A percentile compares a stretch with the other conserved stretches of the same genome.
These are phyloP conservation scores for Carex parvula DNA, from an alignment of 176 grass and related monocot species.

Conservation along the genomic window DNA sequence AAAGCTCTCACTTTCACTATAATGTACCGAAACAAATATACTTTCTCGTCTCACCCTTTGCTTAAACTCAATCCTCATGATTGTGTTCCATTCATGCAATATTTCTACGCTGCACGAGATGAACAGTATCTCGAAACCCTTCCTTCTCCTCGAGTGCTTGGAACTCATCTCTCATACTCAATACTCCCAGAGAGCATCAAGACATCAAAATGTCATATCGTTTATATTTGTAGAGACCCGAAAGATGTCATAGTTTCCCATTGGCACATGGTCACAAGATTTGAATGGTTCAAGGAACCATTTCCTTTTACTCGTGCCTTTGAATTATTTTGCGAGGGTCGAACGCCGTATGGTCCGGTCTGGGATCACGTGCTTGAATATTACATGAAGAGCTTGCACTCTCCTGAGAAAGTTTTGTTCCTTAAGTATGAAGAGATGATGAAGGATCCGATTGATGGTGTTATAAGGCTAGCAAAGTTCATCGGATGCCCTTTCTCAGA, in stretches of 20 bases:
- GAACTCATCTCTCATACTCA: constrained; percentile 1
- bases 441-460: background rate
- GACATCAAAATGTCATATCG: background rate
- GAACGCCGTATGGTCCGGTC: background rate
- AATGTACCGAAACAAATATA: background rate
- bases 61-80: background rate
- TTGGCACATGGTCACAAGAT: background rate
- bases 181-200: background rate
- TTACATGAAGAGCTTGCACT: background rate
- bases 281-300: background rate
- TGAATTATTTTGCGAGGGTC: background rate
- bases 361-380: constrained; percentile 24
- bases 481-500: background rate
- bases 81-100: background rate
- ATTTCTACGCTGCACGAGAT: background rate
- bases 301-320: background rate
- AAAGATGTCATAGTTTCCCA: constrained; percentile 7
- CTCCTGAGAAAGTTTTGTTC: constrained; percentile 5
- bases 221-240: constrained; percentile 19
- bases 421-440: constrained; percentile 32
- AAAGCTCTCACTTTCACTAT: constrained; percentile 23
- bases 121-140: background rate
- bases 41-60: background rate
- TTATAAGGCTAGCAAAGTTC: background rate
- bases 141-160: constrained; percentile 1